Evolutionary conservation across 495 filamentous ascomycete species (phyloP), one percentile per base, ranked within the genome.

Genomic region (Aspergillus avenaceus): DNA sequence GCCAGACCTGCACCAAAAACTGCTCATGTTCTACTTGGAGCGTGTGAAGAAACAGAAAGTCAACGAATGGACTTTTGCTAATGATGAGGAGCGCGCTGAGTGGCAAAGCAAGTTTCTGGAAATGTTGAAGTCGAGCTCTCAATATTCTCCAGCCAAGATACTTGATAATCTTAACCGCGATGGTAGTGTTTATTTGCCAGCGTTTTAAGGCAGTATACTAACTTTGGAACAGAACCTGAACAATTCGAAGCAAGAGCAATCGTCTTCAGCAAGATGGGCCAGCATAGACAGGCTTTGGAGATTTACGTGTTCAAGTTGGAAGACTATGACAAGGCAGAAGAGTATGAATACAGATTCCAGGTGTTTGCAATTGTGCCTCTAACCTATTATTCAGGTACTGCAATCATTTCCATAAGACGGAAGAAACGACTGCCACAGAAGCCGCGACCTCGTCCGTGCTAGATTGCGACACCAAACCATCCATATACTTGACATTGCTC

Each of bases 251-350:
- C 90, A 4, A 84, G 91, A 45, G 95, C 95, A 18, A 85, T 97
- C 26, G 84, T 97, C 8, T 83, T 97, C 25, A 90, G 89, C 66
- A 95, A 95, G 56, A 95, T 99, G 88, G 90, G 88, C 8, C 87
- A 91, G 50, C 91, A 99, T 69, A 87, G 89, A 62, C 90, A 96
- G 64, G 92, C 95, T 0, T 69, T 99, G 18, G 86, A 91, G 65
- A 95, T 97, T 21, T 99, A 96, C 62, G 91, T 97, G 11, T 99
- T 96, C 72, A 91, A 92, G 58, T 76, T 99, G 49, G 69, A 87
- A 49, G 86, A 93, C 62, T 88, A 88, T 51, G 75, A 72, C 3
- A 97, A 96, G 63, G 95, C 93, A 40, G 93, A 99, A 79, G 89
- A 95, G 87, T 95, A 76, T 37, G 65, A 18, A 43, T 45, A 18